Base-by-base conservation (phyloP, 2,329 filamentous ascomycete genomes). In the Ceratocystis smalleyi region DNA sequence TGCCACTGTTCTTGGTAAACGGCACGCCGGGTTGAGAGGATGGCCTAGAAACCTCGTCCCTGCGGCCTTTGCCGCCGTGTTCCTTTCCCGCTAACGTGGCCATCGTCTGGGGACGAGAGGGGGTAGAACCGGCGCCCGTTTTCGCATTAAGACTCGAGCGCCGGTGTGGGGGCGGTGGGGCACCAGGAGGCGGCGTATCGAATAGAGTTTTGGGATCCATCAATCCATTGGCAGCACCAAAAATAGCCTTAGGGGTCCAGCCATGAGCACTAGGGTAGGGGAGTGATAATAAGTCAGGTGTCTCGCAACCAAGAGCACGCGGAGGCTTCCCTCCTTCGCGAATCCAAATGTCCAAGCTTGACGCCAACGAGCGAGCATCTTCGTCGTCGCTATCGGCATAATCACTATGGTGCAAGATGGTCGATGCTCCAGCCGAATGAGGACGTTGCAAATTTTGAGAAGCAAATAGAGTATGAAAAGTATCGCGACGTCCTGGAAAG, bases 341-440 rank as follows among this genome's bases (percentile, higher is more conserved):
- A 72, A 84, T 76, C 81, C 81, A 84, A 27, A 81, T 80, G 63
- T 84, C 82, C 4, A 80, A 75, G 66, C 77, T 80, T 0, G 79
- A 81, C 0, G 77, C 73, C 2, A 77, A 70, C 1, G 79, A 81
- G 32, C 70, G 72, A 1, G 71, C 72, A 17, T 76, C 75, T n/a
- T 73, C 75, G 17, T 77, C 75, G 22, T 74, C 73, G 6, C 73
- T 72, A 45, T 75, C 75, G 43, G 78, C 75, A 74, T 79, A 79
- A 59, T 74, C 78, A 17, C 76, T 70, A 51, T 73, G 72, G 12
- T 70, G 72, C 3, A 77, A 78, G 2, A 76, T 70, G 0, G 75
- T 77, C 0, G 77, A 77, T 62, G 78, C 79, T 17, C 75, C 76
- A 1, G 77, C 76, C 1, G 80, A 81, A 3, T 74, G 76, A 12